Evolutionary conservation across 352 stramenopile genomes (phyloP), one percentile per base, ranked within the genome.

Genomic region (Globisporangium spinosum): DNA sequence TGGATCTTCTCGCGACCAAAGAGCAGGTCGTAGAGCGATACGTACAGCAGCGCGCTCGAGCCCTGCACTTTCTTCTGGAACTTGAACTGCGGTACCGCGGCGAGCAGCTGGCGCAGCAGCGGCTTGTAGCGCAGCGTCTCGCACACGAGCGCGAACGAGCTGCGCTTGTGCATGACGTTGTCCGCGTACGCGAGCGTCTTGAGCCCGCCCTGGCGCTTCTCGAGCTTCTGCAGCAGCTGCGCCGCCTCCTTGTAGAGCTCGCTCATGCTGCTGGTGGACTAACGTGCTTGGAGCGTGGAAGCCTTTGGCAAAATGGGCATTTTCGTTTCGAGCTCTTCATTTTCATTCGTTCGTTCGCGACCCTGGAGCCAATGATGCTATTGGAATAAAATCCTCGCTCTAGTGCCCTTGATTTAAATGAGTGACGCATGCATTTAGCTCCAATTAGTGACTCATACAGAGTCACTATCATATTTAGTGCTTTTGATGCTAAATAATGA

Each of bases 91-190:
- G 87, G 87, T 68, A 94, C 82, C 20, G 82, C 85, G 15, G 73
- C 69, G 43, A 97, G 74, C 62, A 96, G 70, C 59, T 89, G 65
- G 9, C 77, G 73, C 47, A 97, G 75, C 64, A 95, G 71, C 55
- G 88, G 87, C 71, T 93, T 94, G 75, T 93, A 94, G 29, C 89
- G 87, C 68, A 97, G 75, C 67, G 89, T 97, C 76, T 97, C 87
- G 62, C 89, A 97, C 22, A 95, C 89, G 25, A 97, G 76, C 67
- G 87, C 88, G 69, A 94, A 97, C 23, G 87, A 95, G 76, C 89
- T 95, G 70, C 86, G 86, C 70, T 95, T 97, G 75, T 95, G 87
- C 66, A 85, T 69, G 56, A 93, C 86, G 25, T 84, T 82, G 23
- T 94, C 85, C 9, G 79, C 82, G 55, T 95, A 95, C 62, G 87